A percentile compares a stretch with the other conserved stretches of the same genome.
Evolutionary conservation across 2,329 filamentous ascomycete species (phyloP).

Genomic region (Chrysoporthe puriensis): DNA sequence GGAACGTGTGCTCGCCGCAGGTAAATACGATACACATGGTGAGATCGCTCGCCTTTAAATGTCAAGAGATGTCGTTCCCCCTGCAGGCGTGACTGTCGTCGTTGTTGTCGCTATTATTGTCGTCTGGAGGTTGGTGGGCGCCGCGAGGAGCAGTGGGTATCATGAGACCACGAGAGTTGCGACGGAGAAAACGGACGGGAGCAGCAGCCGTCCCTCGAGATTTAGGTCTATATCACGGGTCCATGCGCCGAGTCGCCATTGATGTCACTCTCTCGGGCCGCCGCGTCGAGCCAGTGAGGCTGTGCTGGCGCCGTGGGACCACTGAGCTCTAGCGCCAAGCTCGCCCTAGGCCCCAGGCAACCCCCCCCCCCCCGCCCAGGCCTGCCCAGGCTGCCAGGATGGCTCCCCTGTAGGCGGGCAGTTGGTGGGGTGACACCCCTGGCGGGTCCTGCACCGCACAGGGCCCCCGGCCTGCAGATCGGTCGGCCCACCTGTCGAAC

Average conservation of each 20-base stretch:
- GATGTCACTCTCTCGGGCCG: conserved; percentile 20
- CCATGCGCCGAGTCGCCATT: not conserved
- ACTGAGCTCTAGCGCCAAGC: conserved; percentile 25
- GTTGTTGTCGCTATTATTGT: not conserved
- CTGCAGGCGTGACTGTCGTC: not conserved
- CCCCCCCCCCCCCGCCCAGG: not conserved
- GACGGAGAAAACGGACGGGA: not conserved
- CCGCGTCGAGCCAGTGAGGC: conserved; percentile 22
- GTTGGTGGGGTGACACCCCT: not conserved
- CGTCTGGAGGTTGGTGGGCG: not conserved
- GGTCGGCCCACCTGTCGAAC: conserved; percentile 7
- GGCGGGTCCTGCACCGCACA: not conserved
- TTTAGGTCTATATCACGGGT: not conserved
- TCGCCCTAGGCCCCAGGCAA: not conserved
- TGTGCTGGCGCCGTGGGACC: conserved; percentile 19
- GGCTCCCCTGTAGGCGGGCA: not conserved
- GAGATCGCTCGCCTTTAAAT: conserved; percentile 5
- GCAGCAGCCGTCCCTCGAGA: not conserved
- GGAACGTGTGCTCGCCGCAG: conserved; percentile 65
- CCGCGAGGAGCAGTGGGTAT: not conserved
- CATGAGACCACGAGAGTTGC: not conserved
- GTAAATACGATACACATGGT: conserved; percentile 66
- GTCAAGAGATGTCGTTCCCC: not conserved
- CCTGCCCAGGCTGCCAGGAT: not conserved
- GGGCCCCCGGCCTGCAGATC: not conserved